Evolutionary conservation across 768 basidiomycete genomes (phyloP).

Genomic region (Mycena vitilis): DNA sequence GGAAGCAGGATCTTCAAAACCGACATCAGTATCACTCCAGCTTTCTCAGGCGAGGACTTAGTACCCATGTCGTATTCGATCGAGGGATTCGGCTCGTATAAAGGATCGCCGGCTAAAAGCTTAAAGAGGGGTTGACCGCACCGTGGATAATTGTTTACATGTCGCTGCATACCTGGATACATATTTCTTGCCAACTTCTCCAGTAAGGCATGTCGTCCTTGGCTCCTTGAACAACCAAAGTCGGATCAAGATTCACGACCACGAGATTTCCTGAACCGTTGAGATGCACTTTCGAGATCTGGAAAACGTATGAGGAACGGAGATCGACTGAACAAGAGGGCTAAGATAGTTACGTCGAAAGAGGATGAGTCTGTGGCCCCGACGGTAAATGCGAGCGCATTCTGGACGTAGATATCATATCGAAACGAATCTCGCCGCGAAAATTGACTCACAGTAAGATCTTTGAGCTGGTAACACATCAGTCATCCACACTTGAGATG

Average conservation of each 20-base stretch:
- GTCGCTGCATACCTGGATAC: conserved; percentile 17
- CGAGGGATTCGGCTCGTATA: conserved; percentile 29
- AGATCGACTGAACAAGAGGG: background rate
- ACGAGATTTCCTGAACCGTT: conserved; percentile 25
- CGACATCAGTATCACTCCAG: background rate
- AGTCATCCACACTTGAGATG: background rate
- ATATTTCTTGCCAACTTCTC: conserved; percentile 31
- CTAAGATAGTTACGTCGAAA: conserved; percentile 14
- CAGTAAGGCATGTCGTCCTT: conserved; percentile 27
- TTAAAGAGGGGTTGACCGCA: background rate
- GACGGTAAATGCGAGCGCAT: conserved; percentile 24
- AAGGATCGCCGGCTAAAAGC: conserved; percentile 25
- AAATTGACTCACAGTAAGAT: conserved; percentile 21
- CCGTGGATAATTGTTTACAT: too few relatives aligned
- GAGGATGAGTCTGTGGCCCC: conserved; percentile 16
- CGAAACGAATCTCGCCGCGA: too few relatives aligned
- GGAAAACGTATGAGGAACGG: background rate
- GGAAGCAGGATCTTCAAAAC: conserved; percentile 9
- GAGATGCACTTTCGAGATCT: conserved; percentile 30
- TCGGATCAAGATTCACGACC: conserved; percentile 22
- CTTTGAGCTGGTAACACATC: conserved; percentile 13
- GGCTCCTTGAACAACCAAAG: conserved; percentile 1
- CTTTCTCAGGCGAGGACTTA: background rate
- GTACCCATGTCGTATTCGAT: conserved; percentile 24
- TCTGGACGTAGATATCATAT: conserved; percentile 5